Evolutionary conservation across 2,329 filamentous ascomycete genomes (phyloP), one percentile per base, ranked within the genome.

Genomic region (Achaetomium macrosporum): DNA sequence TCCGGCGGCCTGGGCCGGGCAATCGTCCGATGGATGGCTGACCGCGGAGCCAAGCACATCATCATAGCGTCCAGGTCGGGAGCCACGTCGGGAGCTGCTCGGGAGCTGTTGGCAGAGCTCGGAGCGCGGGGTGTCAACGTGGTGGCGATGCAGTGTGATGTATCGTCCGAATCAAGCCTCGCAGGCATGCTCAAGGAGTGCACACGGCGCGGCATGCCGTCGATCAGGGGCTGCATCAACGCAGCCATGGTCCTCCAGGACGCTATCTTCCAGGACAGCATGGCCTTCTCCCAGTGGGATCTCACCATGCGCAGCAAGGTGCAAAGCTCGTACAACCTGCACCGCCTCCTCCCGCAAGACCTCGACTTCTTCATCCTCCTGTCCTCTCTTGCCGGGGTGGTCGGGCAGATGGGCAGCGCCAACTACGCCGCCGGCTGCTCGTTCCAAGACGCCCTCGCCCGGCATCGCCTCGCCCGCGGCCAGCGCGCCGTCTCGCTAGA

Each of bases 301-400:
- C 52, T 56, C 4, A 60, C 71, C 0, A 65, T 76, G 1, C 61
- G 65, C 10, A 73, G 75, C 55, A 76, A 76, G 33, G 66, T 71
- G 11, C 39, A 62, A 10, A 69, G 69, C 2, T 67, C 68, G 5
- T 68, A 64, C 64, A 48, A 48, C 25, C 5, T 48, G 5, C 25
- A 41, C n/a, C 9, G 5, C 1, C 35, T 45, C 6, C 20, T 47
- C 3, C 58, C 12, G 48, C 55, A 5, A 45, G 50, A 25, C 30
- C 51, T 53, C 45, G 42, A 55, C 42, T 55, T 55, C 30, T 46
- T 49, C 36, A 10, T 55, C 20, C 41, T 55, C 19, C 25, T 52
- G 3, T 51, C 53, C 6, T 55, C 53, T 10, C n/a, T 40, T 1
- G 29, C 29, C 9, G 43, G 47, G 2, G n/a, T 55, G 12, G 11